Conservation (phyloP, 805 yeast genomes). For the Suhomyces emberorum region DNA sequence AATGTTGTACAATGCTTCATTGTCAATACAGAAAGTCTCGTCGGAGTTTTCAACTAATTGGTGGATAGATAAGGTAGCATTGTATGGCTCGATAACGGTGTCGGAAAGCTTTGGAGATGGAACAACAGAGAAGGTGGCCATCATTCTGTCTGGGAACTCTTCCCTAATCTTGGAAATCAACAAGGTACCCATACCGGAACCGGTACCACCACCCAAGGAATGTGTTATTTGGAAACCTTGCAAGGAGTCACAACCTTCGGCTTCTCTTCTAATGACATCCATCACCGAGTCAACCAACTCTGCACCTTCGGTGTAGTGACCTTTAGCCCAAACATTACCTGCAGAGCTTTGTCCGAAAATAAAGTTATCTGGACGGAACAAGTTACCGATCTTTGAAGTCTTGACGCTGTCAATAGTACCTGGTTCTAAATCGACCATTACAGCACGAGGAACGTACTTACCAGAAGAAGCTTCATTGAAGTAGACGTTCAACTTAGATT, state of each 20-base stretch:
- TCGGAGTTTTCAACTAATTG: slow-evolving; percentile 88
- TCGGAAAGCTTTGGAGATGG: slow-evolving; percentile 91
- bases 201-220: slow-evolving; percentile 77
- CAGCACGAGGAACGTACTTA: slow-evolving; percentile 92
- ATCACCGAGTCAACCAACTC: slow-evolving; percentile 86
- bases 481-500: slow-evolving; percentile 69
- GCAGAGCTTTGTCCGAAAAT: slow-evolving; percentile 90
- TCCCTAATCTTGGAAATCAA: slow-evolving; percentile 82
- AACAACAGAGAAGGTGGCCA: slow-evolving; percentile 91
- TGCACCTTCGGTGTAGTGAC: slow-evolving; percentile 95
- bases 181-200: slow-evolving; percentile 94
- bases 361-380: slow-evolving; percentile 90
- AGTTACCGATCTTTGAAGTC: slow-evolving; percentile 74
- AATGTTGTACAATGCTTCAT: slow-evolving; percentile 88
- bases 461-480: slow-evolving; percentile 84
- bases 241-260: slow-evolving; percentile 86
- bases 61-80: slow-evolving; percentile 86
- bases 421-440: slow-evolving; percentile 89
- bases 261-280: slow-evolving; percentile 90
- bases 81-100: slow-evolving; percentile 93
- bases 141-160: slow-evolving; percentile 93
- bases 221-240: slow-evolving; percentile 88
- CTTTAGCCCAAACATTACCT: slow-evolving; percentile 96
- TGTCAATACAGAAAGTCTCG: slow-evolving; percentile 93
- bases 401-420: slow-evolving; percentile 87